Base-by-base conservation (phyloP, 441 rosid genomes). In the Gossypium trilobum region DNA sequence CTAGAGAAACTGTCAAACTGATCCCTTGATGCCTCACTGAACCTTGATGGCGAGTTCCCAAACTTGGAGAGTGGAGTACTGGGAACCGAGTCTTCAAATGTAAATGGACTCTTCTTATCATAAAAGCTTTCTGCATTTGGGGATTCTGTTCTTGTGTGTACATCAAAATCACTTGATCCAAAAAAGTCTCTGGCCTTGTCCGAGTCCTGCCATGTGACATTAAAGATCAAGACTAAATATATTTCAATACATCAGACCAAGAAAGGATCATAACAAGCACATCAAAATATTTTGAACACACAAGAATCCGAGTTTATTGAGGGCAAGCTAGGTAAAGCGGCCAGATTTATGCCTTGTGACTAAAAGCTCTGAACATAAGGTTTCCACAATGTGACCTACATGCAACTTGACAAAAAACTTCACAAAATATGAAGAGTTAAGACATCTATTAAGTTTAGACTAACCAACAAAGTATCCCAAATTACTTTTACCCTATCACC, bases 61-160 rank as follows among this genome's bases (percentile, higher is more conserved):
- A 86, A 87, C 79, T 87, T 91, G 60, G 98, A 91, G 42, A 82
- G 80, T 69, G 99, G 97, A 50, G 95, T 88, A 79, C 91, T 78
- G 60, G 99, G 95, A 16, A 88, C 97, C 23, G 99, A 95, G 74
- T 92, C 99, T 58, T 95, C 99, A 69, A 95, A 91, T 59, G 80
- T 77, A 75, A 87, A 88, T 29, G 85, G 79, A 70, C 92, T 84
- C 82, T 81, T 87, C 76, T 78, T 92, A 76, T 75, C 84, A 65
- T 79, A 82, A 29, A 68, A 76, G 70, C 80, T 82, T 44, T 83
- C 93, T 17, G 86, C 77, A 31, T 78, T 73, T n/a, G 93, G 89
- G 75, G 97, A 91, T 77, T 79, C 93, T 54, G 84, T 86, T 68
- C 83, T 80, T 75, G 81, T 77, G 81, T 82, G 86, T 14, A 73